Percentiles rank a stretch among this genome's conserved stretches.
phyloP scores from a whole-genome alignment of 805 yeast genomes.

The Spathaspora passalidarum region DNA sequence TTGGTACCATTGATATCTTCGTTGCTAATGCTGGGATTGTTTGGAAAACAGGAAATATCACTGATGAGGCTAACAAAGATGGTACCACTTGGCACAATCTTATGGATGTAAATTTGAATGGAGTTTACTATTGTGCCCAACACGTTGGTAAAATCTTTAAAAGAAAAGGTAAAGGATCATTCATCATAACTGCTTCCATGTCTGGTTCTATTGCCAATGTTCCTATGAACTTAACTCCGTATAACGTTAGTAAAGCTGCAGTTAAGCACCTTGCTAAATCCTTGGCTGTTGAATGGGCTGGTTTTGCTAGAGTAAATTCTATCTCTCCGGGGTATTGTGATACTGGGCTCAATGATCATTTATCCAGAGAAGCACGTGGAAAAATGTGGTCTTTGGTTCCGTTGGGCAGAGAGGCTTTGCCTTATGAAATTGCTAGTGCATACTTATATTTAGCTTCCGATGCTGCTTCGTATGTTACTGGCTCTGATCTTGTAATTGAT shows the following conservation, averaged over 20 bases:
- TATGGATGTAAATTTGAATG: slow-evolving; percentile 71
- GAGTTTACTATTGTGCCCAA: slow-evolving; percentile 78
- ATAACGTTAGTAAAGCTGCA: slow-evolving; percentile 42
- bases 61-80: slow-evolving; percentile 32
- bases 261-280: slow-evolving; percentile 35
- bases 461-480: slow-evolving; percentile 43
- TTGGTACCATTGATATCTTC: slow-evolving; percentile 76
- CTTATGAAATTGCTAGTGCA: slow-evolving; percentile 45
- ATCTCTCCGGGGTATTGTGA: slow-evolving; percentile 35
- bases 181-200: slow-evolving; percentile 85
- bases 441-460: slow-evolving; percentile 44
- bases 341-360: slow-evolving; percentile 4
- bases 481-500: slow-evolving; percentile 43
- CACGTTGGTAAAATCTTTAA: slow-evolving; percentile 69
- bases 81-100: slow-evolving; percentile 62
- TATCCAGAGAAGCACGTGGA: slow-evolving; percentile 20
- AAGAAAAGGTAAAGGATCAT: slow-evolving; percentile 61
- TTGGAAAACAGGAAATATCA: slow-evolving; percentile 64
- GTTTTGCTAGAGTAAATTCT: slow-evolving; percentile 38
- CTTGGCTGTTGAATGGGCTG: slow-evolving; percentile 41
- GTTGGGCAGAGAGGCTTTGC: slow-evolving; percentile 42
- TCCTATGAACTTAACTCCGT: slow-evolving; percentile 61
- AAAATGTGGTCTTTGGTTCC: slow-evolving; percentile 42
- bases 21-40: slow-evolving; percentile 91
- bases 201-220: slow-evolving; percentile 83